Percentiles rank a stretch among this genome's conserved stretches.
Evolutionary conservation across 352 stramenopile genomes (phyloP).

Genomic region (Thraustotheca clavata): DNA sequence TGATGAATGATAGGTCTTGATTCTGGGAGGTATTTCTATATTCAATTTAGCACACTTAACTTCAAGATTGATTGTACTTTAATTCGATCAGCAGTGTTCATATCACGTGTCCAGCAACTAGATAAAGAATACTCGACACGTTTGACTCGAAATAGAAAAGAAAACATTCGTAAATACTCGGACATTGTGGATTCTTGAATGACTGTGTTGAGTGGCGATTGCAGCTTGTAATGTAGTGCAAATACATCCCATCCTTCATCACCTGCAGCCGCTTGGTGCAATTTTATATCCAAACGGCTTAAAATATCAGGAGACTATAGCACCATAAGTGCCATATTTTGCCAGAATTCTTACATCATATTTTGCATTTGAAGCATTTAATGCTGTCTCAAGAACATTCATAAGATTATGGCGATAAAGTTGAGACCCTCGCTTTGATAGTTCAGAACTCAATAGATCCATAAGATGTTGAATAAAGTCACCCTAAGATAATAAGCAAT

Average conservation of each 20-base stretch:
- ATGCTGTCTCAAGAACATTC: constrained; percentile 89
- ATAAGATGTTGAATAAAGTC: constrained; percentile 97
- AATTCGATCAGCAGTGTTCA: constrained; percentile 91
- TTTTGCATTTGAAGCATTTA: constrained; percentile 94
- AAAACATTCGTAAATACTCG: constrained; percentile 86
- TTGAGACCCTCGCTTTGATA: constrained; percentile 82
- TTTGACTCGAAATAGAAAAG: constrained; percentile 87
- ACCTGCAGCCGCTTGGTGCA: constrained; percentile 73
- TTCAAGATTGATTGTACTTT: constrained; percentile 37
- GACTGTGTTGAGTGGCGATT: constrained; percentile 80
- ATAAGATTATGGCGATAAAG: constrained; percentile 95
- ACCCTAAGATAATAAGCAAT: constrained; percentile 43
- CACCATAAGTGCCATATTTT: neutral
- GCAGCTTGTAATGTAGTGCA: constrained; percentile 84
- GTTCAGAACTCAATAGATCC: constrained; percentile 85
- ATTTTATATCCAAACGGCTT: constrained; percentile 86
- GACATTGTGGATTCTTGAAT: constrained; percentile 80
- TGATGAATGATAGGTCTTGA: constrained; percentile 78
- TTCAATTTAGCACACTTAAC: neutral
- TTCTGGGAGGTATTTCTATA: constrained; percentile 47
- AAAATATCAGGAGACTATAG: constrained; percentile 82
- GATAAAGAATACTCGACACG: constrained; percentile 90
- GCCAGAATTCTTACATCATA: constrained; percentile 60
- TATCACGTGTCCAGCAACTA: constrained; percentile 95
- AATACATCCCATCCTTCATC: constrained; percentile 94